Evolutionary conservation across 2,329 filamentous ascomycete genomes (phyloP).

Genomic region (Lachnellula occidentalis): DNA sequence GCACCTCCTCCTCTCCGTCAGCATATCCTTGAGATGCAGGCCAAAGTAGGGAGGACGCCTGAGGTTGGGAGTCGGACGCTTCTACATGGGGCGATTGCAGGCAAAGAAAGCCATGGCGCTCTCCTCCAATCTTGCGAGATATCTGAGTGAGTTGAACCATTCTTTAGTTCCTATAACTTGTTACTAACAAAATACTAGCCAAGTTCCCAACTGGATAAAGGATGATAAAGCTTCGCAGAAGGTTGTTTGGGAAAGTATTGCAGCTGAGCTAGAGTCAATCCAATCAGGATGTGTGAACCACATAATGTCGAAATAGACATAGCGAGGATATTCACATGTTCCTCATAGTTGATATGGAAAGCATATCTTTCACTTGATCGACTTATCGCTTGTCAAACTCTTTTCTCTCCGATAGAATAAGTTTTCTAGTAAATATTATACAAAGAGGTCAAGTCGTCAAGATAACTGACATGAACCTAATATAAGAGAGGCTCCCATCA

Average conservation of each 20-base stretch:
- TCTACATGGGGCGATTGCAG: slow-evolving; percentile 24
- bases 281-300: slow-evolving; percentile 27
- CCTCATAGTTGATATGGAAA: no score
- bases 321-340: no score
- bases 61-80: slow-evolving; percentile 30
- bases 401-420: no score
- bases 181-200: not conserved
- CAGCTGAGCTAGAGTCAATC: slow-evolving; percentile 26
- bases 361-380: no score
- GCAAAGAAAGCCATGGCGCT: slow-evolving; percentile 26
- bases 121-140: slow-evolving; percentile 10
- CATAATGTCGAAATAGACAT: slow-evolving; percentile 3
- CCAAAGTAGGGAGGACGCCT: slow-evolving; percentile 22
- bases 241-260: slow-evolving; percentile 27
- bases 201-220: slow-evolving; percentile 12
- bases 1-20: slow-evolving; percentile 10
- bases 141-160: slow-evolving; percentile 8
- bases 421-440: no score
- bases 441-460: no score
- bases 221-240: slow-evolving; percentile 27
- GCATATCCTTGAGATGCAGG: slow-evolving; percentile 8
- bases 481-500: not conserved
- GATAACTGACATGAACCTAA: no score
- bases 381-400: no score
- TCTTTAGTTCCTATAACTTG: not conserved